Evolutionary conservation across 768 basidiomycete species (phyloP).

Genomic region (Suillus ampliporus): DNA sequence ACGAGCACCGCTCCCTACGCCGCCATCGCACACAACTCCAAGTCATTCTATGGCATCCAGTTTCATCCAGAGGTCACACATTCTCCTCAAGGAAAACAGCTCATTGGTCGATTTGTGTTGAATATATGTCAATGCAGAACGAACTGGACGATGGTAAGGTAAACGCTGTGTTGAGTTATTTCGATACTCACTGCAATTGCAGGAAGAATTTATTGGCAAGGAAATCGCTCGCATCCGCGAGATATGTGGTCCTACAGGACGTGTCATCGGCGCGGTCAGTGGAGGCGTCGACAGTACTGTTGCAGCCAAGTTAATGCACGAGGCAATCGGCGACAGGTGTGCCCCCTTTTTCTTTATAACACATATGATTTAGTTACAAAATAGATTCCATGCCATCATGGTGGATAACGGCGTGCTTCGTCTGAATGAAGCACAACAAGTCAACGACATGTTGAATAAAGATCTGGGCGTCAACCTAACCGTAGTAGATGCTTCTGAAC

Average conservation of each 20-base stretch:
- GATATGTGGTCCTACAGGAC: slow-evolving; percentile 92
- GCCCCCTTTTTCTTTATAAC: slow-evolving; percentile 19
- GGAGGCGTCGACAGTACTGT: slow-evolving; percentile 99
- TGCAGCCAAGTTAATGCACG: slow-evolving; percentile 99
- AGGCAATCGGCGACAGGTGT: slow-evolving; percentile 96
- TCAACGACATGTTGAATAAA: slow-evolving; percentile 90
- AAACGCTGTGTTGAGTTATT: slow-evolving; percentile 12
- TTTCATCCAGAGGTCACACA: slow-evolving; percentile 99
- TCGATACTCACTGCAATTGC: slow-evolving; percentile 13
- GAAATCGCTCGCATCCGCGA: slow-evolving; percentile 93
- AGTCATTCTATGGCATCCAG: slow-evolving; percentile 94
- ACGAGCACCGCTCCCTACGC: slow-evolving; percentile 91
- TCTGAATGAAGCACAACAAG: slow-evolving; percentile 87
- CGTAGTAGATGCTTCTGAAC: slow-evolving; percentile 92
- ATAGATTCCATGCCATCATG: slow-evolving; percentile 98
- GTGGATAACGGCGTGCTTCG: slow-evolving; percentile 98
- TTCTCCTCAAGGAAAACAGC: slow-evolving; percentile 85
- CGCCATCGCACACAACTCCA: slow-evolving; percentile 88
- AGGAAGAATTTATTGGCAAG: slow-evolving; percentile 98
- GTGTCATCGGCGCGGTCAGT: slow-evolving; percentile 96
- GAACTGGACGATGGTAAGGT: slow-evolving; percentile 91
- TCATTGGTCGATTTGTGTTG: slow-evolving; percentile 84
- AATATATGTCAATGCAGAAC: slow-evolving; percentile 81
- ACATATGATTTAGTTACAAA: slow-evolving; percentile 2
- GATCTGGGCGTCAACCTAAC: slow-evolving; percentile 96